Evolutionary conservation across 2,329 filamentous ascomycete species (phyloP), one percentile per base, ranked within the genome.

Genomic region (Waltergamsia citrina): DNA sequence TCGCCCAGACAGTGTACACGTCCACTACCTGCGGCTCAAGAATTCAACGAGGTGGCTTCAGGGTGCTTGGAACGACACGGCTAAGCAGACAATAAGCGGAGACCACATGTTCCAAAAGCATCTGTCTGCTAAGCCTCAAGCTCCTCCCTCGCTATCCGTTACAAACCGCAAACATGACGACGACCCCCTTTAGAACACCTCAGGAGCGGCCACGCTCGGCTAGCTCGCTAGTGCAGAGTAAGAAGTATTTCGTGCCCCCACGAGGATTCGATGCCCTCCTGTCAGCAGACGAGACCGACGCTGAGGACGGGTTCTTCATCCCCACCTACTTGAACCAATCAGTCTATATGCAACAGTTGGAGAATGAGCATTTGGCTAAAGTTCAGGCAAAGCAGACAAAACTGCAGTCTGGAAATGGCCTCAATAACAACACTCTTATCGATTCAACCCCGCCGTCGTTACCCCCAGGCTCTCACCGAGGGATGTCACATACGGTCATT

Each of bases 241-340:
- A n/a, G 8, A 31, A 17, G 17, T 19, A 18, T 15, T 11, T 9
- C 7, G 9, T 8, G 4, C 29, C n/a, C n/a, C 29, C n/a, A 9
- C 29, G 29, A n/a, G 8, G 16, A 15, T 23, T 33, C 14, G 31
- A 33, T 10, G 21, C 20, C 20, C 12, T 36, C 14, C 34, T 31
- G 15, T 17, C 17, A 19, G 19, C n/a, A 16, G 26, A 55, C 41
- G 43, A 50, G 17, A 33, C 41, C 14, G 49, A 56, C 21, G 40
- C 45, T 7, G 48, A 51, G 2, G 49, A 67, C 38, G 47, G 57
- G 38, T 90, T 90, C 65, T 87, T 94, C 56, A 71, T 80, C 9
- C 90, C 90, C 1, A 87, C 85, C 5, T 95, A 95, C 58, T 71
- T 96, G 29, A 68, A 70, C 44, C 75, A 75, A 25, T 90, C 86